A percentile compares a stretch with the other conserved stretches of the same genome.
Conservation (phyloP, 495 filamentous ascomycete species). For the Penicillium coffeae region DNA sequence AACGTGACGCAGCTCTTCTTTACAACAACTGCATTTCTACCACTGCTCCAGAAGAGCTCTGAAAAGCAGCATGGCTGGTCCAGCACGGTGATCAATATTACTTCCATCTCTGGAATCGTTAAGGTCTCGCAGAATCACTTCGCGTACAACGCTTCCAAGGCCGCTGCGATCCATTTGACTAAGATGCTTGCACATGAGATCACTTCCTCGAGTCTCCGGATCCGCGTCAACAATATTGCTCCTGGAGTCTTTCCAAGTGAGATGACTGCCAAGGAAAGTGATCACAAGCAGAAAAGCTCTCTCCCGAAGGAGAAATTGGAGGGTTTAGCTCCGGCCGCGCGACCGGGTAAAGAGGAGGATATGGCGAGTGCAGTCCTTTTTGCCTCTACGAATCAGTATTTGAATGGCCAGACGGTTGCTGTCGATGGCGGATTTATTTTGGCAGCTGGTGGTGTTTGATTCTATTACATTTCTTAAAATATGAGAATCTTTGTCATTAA, state of each 20-base stretch:
- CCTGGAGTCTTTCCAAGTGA: conserved; percentile 53
- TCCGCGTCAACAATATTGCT: conserved; percentile 53
- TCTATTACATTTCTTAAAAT: not conserved
- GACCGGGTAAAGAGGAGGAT: conserved; percentile 68
- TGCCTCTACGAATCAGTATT: conserved; percentile 61
- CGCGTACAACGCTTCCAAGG: conserved; percentile 51
- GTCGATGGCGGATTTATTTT: conserved; percentile 63
- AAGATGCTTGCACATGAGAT: conserved; percentile 53
- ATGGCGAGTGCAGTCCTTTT: conserved; percentile 68
- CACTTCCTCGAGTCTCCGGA: conserved; percentile 34
- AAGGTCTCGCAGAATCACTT: conserved; percentile 50
- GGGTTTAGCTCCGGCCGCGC: conserved; percentile 51
- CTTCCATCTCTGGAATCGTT: conserved; percentile 50
- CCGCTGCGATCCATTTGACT: conserved; percentile 49
- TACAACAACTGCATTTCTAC: conserved; percentile 40
- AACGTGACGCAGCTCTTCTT: conserved; percentile 49
- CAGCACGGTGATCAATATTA: conserved; percentile 57
- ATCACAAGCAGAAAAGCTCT: conserved; percentile 60
- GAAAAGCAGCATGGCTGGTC: conserved; percentile 48
- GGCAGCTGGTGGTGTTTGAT: conserved; percentile 25
- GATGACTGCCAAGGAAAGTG: conserved; percentile 52
- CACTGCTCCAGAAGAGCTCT: conserved; percentile 40
- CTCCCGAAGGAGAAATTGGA: conserved; percentile 59
- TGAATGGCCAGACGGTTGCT: conserved; percentile 64
- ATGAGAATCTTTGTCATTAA: not conserved